Percentiles rank a stretch among this genome's conserved stretches.
phyloP scores from a whole-genome alignment of 768 basidiomycete species.

The Trametes meyenii region DNA sequence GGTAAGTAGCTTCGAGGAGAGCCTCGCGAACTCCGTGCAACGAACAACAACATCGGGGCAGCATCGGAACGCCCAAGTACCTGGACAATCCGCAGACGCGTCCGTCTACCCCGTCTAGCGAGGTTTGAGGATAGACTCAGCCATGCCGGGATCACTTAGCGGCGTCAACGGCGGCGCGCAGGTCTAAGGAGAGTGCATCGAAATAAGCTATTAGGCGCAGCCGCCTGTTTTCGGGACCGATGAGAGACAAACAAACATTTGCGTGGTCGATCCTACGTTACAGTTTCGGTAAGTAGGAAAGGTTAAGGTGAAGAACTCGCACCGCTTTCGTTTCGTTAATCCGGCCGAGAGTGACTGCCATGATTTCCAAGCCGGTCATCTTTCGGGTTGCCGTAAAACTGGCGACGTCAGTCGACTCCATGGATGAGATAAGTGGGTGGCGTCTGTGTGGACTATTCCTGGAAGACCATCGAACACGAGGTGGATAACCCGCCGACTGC shows the following conservation, averaged over 20 bases:
- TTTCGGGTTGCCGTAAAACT: constrained; percentile 12
- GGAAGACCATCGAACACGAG: too few species aligned
- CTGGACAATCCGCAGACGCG: not conserved
- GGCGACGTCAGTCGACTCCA: not conserved
- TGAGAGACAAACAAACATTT: too few species aligned
- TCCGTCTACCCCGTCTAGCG: not conserved
- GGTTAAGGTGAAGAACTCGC: not conserved
- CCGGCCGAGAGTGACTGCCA: too few species aligned
- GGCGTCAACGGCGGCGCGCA: too few species aligned
- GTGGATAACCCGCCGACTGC: too few species aligned
- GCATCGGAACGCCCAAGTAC: not conserved
- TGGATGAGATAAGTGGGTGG: not conserved
- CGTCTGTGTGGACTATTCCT: too few species aligned
- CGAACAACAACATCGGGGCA: not conserved
- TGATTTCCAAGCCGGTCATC: not conserved
- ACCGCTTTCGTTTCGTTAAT: not conserved
- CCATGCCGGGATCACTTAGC: too few species aligned
- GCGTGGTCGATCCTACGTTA: too few species aligned
- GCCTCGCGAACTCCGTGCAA: not conserved
- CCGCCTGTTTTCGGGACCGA: too few species aligned
- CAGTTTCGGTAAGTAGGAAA: not conserved
- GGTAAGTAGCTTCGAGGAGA: not conserved
- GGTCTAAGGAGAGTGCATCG: too few species aligned
- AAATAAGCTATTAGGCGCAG: too few species aligned
- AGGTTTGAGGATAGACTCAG: not conserved